These are phyloP conservation scores for Acacia confusa DNA, from an alignment of 306 rosid species.

Conservation along the genomic window DNA sequence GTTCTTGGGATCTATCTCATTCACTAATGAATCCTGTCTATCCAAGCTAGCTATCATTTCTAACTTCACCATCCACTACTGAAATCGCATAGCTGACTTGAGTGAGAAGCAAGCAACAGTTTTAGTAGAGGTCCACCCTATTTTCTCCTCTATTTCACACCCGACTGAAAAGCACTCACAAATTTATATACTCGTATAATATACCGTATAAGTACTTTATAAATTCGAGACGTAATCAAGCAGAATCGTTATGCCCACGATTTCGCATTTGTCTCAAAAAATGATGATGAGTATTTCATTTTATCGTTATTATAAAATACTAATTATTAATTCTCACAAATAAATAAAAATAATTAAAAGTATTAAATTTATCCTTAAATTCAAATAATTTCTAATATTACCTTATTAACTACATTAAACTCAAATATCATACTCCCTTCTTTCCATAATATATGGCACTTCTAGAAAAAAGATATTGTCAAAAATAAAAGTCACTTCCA, in stretches of 20 bases:
- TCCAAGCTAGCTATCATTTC: background rate
- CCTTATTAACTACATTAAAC: too few species aligned
- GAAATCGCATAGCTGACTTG: background rate
- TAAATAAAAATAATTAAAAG: too few species aligned
- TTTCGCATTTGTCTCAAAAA: too few species aligned
- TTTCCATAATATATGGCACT: too few species aligned
- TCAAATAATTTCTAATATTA: too few species aligned
- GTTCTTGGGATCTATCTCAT: background rate
- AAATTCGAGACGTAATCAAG: background rate
- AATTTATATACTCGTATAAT: background rate
- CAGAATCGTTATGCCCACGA: background rate
- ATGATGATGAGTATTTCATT: too few species aligned
- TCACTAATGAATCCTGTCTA: background rate
- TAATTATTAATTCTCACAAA: too few species aligned
- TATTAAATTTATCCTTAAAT: too few species aligned
- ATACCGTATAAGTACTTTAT: background rate
- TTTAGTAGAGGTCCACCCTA: background rate
- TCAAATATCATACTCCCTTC: too few species aligned
- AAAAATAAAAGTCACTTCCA: too few species aligned
- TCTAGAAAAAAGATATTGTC: too few species aligned
- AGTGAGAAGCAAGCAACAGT: background rate
- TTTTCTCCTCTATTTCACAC: background rate
- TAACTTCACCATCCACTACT: background rate
- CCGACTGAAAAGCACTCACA: background rate
- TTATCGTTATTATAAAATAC: too few species aligned